Evolutionary conservation across 108 stramenopile species (phyloP).

Genomic region (Fragilaria crotonensis): DNA sequence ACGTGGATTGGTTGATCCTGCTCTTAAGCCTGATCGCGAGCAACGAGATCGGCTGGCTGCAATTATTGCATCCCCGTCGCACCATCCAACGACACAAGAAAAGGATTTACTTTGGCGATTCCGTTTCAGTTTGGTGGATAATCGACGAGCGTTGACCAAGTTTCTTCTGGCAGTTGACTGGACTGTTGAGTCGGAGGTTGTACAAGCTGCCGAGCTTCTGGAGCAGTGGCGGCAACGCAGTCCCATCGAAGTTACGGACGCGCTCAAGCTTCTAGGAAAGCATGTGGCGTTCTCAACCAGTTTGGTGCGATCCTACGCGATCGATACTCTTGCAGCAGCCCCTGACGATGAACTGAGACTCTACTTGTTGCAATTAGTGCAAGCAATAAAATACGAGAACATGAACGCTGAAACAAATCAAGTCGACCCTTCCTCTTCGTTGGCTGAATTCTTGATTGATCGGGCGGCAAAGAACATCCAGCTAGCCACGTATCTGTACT

Average conservation of each 20-base stretch:
- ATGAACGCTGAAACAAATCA: conserved; percentile 3
- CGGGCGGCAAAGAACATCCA: conserved; percentile 83
- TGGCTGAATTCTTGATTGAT: conserved; percentile 87
- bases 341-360: conserved; percentile 92
- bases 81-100: conserved; percentile 80
- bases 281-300: conserved; percentile 87
- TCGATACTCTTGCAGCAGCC: conserved; percentile 83
- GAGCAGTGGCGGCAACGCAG: conserved; percentile 91
- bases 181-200: conserved; percentile 89
- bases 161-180: conserved; percentile 96
- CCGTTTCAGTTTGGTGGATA: conserved; percentile 91
- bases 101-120: conserved; percentile 96
- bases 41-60: conserved; percentile 73
- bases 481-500: conserved; percentile 92
- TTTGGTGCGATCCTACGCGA: conserved; percentile 90
- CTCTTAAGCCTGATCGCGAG: conserved; percentile 88
- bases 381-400: conserved; percentile 95
- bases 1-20: conserved; percentile 91
- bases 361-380: conserved; percentile 96
- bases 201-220: conserved; percentile 89
- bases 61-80: conserved; percentile 79
- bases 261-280: conserved; percentile 91
- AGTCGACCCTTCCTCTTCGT: conserved; percentile 30
- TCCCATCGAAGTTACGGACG: conserved; percentile 94
- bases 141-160: conserved; percentile 89